Evolutionary conservation across 1,284 basidiomycete genomes (phyloP).

Genomic region (Jaminaea rosea): DNA sequence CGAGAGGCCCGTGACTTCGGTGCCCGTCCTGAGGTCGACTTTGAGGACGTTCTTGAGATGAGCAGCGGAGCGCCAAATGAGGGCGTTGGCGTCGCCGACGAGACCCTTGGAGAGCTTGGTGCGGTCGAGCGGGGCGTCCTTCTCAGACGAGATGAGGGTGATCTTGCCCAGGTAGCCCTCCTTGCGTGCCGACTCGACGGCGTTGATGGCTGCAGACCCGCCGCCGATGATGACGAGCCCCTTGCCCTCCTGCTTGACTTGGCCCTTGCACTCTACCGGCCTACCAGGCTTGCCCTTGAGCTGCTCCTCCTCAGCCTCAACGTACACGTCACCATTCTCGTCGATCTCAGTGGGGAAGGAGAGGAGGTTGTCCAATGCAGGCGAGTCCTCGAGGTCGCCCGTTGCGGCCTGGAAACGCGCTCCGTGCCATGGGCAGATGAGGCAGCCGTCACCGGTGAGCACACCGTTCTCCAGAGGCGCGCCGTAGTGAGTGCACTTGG

Average conservation of each 20-base stretch:
- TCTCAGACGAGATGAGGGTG: conserved; percentile 70
- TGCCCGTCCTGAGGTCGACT: conserved; percentile 63
- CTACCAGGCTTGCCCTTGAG: conserved; percentile 46
- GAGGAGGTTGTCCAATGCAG: conserved; percentile 74
- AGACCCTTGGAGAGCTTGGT: conserved; percentile 85
- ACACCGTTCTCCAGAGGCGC: conserved; percentile 73
- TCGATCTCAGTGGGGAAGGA: conserved; percentile 62
- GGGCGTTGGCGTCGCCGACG: conserved; percentile 65
- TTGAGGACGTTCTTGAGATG: conserved; percentile 73
- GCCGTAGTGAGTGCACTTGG: conserved; percentile 82
- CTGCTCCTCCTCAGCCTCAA: conserved; percentile 59
- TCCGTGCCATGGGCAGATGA: conserved; percentile 81
- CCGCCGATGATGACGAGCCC: conserved; percentile 78
- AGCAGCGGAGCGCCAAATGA: conserved; percentile 64
- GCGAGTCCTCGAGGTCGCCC: conserved; percentile 68
- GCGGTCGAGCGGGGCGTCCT: conserved; percentile 74
- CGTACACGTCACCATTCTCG: conserved; percentile 64
- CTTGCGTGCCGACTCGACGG: conserved; percentile 76
- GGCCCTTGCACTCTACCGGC: background rate
- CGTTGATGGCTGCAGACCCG: conserved; percentile 69
- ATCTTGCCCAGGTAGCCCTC: conserved; percentile 69
- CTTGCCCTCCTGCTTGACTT: conserved; percentile 47
- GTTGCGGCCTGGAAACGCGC: conserved; percentile 72
- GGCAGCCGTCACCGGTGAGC: conserved; percentile 65
- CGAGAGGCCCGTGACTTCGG: conserved; percentile 38